A percentile compares a stretch with the other conserved stretches of the same genome.
phyloP scores from a whole-genome alignment of 2,329 filamentous ascomycete species.

The Blastomyces silverae region DNA sequence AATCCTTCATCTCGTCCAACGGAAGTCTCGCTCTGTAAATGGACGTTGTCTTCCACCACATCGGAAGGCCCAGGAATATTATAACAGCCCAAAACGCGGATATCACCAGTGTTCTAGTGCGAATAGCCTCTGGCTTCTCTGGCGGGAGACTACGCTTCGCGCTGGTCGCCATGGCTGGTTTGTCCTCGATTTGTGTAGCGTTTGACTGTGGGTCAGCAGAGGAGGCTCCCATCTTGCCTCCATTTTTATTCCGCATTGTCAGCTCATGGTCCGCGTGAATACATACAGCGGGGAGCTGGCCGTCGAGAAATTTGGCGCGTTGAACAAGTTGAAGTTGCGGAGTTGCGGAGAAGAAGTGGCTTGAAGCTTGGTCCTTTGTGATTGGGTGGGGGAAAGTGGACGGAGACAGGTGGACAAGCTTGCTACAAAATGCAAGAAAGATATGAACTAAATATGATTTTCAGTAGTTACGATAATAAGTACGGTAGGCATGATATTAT shows the following conservation, averaged over 20 bases:
- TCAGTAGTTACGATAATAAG: background rate
- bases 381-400: background rate
- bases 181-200: constrained; percentile 3
- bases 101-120: constrained; percentile 66
- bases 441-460: background rate
- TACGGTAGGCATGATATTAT: background rate
- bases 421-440: no score
- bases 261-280: constrained; percentile 16
- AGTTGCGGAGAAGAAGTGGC: constrained; percentile 12
- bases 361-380: constrained; percentile 3
- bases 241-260: constrained; percentile 18
- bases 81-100: constrained; percentile 88
- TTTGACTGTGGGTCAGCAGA: constrained; percentile 11
- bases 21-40: constrained; percentile 84
- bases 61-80: constrained; percentile 72
- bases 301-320: background rate
- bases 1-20: constrained; percentile 76
- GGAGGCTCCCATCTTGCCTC: constrained; percentile 13
- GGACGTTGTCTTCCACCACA: constrained; percentile 94
- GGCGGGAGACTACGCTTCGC: constrained; percentile 55
- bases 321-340: constrained; percentile 8
- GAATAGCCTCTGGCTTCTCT: constrained; percentile 63
- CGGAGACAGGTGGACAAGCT: background rate
- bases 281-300: background rate
- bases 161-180: constrained; percentile 5